phyloP scores from a whole-genome alignment of 345 rosid genomes.

The Brassica juncea region DNA sequence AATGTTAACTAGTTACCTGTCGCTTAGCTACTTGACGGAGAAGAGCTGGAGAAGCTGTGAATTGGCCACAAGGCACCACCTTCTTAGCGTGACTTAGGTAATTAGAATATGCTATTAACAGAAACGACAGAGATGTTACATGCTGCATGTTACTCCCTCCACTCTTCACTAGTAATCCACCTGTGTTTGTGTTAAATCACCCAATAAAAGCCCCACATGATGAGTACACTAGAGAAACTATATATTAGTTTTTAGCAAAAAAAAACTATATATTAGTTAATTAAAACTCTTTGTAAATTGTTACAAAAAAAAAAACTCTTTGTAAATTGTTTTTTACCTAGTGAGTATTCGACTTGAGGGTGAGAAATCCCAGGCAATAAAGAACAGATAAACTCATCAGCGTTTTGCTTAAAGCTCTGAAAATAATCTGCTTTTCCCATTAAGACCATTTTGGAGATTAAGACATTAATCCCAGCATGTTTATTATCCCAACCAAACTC shows the following conservation, averaged over 20 bases:
- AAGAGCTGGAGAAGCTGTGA: slow-evolving; percentile 53
- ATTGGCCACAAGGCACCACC: slow-evolving; percentile 57
- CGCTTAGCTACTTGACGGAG: slow-evolving; percentile 64
- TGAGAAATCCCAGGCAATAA: slow-evolving; percentile 82
- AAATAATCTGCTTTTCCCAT: slow-evolving; percentile 89
- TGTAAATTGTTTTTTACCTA: slow-evolving; percentile 46
- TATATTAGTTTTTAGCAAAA: no score
- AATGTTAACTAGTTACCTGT: slow-evolving; percentile 46
- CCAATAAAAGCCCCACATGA: neutral
- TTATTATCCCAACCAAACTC: slow-evolving; percentile 99
- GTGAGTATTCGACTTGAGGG: slow-evolving; percentile 89
- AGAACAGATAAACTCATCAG: slow-evolving; percentile 90
- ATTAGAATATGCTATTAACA: slow-evolving; percentile 77
- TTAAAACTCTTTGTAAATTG: neutral
- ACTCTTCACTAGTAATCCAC: slow-evolving; percentile 86
- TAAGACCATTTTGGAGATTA: slow-evolving; percentile 87
- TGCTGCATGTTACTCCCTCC: slow-evolving; percentile 97
- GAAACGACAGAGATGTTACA: slow-evolving; percentile 84
- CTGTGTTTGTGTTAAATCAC: slow-evolving; percentile 34
- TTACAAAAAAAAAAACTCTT: no score
- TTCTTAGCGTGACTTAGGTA: slow-evolving; percentile 65
- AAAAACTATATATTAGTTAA: neutral
- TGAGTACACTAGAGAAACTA: neutral
- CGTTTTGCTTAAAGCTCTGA: slow-evolving; percentile 77
- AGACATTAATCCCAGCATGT: slow-evolving; percentile 89